phyloP scores from a whole-genome alignment of 2,329 filamentous ascomycete species.

The Calycina herbarum region DNA sequence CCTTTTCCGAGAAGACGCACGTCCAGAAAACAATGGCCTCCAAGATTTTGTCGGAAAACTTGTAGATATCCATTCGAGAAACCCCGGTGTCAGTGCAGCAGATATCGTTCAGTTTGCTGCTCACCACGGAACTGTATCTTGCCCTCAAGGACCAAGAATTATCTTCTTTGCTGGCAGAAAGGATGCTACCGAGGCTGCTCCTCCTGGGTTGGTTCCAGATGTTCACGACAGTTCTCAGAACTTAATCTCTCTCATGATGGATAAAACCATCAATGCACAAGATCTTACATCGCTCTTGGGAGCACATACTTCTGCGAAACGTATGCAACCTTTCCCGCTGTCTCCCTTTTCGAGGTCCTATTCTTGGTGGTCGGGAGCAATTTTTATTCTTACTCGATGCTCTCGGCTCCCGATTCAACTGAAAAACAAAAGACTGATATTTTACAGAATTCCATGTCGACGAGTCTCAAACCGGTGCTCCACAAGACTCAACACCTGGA shows the following conservation, averaged over 20 bases:
- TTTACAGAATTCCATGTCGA: conserved; percentile 45
- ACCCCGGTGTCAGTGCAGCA: conserved; percentile 46
- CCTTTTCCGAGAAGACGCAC: conserved; percentile 41
- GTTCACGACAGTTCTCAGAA: conserved; percentile 33
- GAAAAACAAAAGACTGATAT: not conserved
- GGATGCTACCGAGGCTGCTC: conserved; percentile 44
- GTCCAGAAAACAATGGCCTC: conserved; percentile 49
- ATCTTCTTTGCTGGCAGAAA: conserved; percentile 50
- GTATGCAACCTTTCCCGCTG: not conserved
- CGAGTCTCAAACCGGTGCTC: conserved; percentile 6
- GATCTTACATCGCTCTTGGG: conserved; percentile 56
- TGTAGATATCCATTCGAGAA: conserved; percentile 43
- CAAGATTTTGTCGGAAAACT: conserved; percentile 40
- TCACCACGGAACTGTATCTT: conserved; percentile 40
- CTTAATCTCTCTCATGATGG: conserved; percentile 9
- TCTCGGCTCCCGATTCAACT: too few species aligned
- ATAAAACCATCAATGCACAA: conserved; percentile 30
- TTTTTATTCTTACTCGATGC: too few species aligned
- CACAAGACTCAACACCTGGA: conserved; percentile 49
- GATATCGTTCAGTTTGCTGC: conserved; percentile 51
- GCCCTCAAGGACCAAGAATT: conserved; percentile 53
- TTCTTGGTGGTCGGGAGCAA: not conserved
- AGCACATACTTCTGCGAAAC: conserved; percentile 51
- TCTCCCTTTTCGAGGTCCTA: not conserved
- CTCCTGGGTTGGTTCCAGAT: conserved; percentile 47